Conservation (phyloP, 108 stramenopile genomes). For the Cyclotella baltica region DNA sequence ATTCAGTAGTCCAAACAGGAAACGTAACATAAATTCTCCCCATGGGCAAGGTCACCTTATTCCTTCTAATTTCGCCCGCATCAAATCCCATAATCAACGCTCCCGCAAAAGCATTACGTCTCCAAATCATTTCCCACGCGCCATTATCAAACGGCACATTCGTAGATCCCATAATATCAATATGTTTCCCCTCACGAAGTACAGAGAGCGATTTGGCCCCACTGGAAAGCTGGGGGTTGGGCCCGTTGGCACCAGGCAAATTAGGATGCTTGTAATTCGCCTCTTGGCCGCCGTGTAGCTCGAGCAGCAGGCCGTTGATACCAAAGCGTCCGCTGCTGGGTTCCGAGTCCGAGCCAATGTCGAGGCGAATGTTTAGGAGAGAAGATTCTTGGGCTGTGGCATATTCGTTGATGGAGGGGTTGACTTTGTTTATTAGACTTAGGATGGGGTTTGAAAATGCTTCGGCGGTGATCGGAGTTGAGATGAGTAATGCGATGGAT, state of each 20-base stretch:
- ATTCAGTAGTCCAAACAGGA: constrained; percentile 63
- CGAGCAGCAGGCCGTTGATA: constrained; percentile 45
- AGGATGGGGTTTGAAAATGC: constrained; percentile 17
- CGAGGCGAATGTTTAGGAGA: constrained; percentile 50
- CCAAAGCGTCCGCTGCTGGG: constrained; percentile 33
- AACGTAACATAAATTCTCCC: constrained; percentile 67
- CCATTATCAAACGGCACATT: constrained; percentile 51
- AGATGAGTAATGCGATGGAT: neutral
- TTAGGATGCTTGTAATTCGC: constrained; percentile 38
- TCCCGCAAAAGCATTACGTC: constrained; percentile 58
- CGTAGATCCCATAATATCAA: constrained; percentile 51
- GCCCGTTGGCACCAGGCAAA: constrained; percentile 71
- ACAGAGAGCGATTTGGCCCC: constrained; percentile 49
- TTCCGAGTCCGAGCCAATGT: constrained; percentile 31
- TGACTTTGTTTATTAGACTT: constrained; percentile 39
- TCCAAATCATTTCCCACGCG: constrained; percentile 78
- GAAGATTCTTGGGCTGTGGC: constrained; percentile 41
- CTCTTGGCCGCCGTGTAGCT: constrained; percentile 33
- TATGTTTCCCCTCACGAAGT: constrained; percentile 47
- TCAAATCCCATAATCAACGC: constrained; percentile 67
- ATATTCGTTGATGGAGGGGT: constrained; percentile 39
- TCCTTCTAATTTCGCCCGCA: constrained; percentile 56
- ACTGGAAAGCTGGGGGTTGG: constrained; percentile 67
- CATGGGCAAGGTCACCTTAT: constrained; percentile 58
- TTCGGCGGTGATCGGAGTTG: neutral